phyloP scores from a whole-genome alignment of 352 stramenopile genomes.

The Pythium aristosporum region DNA sequence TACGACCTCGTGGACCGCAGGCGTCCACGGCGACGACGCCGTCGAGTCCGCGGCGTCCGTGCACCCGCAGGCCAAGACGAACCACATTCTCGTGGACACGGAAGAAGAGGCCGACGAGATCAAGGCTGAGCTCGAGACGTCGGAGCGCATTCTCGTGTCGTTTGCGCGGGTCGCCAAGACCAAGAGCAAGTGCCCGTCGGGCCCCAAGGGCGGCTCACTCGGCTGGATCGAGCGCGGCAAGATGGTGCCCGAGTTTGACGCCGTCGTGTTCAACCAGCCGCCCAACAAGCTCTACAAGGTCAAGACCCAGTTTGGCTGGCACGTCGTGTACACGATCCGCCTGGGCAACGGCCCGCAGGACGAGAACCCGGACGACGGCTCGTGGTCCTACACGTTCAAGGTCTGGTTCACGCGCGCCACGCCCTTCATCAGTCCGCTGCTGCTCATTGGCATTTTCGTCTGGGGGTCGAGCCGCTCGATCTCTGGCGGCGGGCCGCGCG shows the following conservation, averaged over 20 bases:
- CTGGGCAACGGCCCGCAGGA: slow-evolving; percentile 26
- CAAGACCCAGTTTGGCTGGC: slow-evolving; percentile 43
- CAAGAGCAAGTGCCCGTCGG: slow-evolving; percentile 39
- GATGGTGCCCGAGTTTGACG: slow-evolving; percentile 40
- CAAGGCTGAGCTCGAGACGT: slow-evolving; percentile 22
- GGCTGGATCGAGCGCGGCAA: slow-evolving; percentile 34
- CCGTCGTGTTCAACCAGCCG: slow-evolving; percentile 30
- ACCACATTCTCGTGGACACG: slow-evolving; percentile 38
- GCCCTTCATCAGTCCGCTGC: slow-evolving; percentile 27
- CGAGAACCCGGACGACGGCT: slow-evolving; percentile 24
- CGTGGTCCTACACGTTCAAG: slow-evolving; percentile 28
- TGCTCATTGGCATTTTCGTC: slow-evolving; percentile 31
- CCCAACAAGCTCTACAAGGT: slow-evolving; percentile 38
- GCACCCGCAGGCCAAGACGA: slow-evolving; percentile 27
- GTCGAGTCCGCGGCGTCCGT: not conserved
- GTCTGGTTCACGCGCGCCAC: slow-evolving; percentile 17
- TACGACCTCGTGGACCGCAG: slow-evolving; percentile 13
- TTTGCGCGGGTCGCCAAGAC: slow-evolving; percentile 29
- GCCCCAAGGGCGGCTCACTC: slow-evolving; percentile 29
- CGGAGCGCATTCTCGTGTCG: slow-evolving; percentile 22
- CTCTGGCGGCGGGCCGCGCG: slow-evolving; percentile 28
- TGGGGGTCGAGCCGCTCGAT: slow-evolving; percentile 21
- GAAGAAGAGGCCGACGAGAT: slow-evolving; percentile 33
- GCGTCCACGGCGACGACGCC: slow-evolving; percentile 12
- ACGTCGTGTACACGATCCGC: slow-evolving; percentile 36